These are phyloP conservation scores for Chalciporus sp. DNA, from an alignment of 1,284 basidiomycete species.

Conservation along the genomic window DNA sequence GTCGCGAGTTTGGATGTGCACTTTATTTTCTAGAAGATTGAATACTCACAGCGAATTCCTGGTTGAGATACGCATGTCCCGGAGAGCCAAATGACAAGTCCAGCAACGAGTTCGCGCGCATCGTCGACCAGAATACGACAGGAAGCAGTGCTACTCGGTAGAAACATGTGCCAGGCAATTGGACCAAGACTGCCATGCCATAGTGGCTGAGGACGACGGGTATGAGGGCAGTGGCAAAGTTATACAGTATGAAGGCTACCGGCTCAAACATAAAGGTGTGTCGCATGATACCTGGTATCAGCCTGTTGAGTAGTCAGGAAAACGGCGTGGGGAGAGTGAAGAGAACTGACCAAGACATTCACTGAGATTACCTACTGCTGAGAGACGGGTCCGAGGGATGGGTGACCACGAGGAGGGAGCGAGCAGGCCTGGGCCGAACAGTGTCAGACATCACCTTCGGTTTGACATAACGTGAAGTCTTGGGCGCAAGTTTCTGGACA, in stretches of 20 bases:
- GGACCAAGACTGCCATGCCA: constrained; percentile 34
- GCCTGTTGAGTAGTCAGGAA: constrained; percentile 9
- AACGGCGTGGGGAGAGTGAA: background rate
- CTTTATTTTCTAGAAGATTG: background rate
- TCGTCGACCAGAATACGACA: constrained; percentile 16
- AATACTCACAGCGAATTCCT: constrained; percentile 26
- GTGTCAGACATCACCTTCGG: too few species aligned
- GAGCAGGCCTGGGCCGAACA: too few species aligned
- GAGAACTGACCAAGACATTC: constrained; percentile 22
- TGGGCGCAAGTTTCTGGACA: too few species aligned
- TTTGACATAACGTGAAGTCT: too few species aligned
- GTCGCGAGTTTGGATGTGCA: background rate
- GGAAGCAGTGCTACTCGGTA: constrained; percentile 30
- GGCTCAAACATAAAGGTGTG: constrained; percentile 20
- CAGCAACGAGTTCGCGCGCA: constrained; percentile 16
- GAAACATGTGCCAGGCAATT: constrained; percentile 22
- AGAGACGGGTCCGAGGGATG: too few species aligned
- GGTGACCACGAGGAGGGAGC: too few species aligned
- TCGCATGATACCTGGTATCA: background rate
- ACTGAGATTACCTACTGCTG: background rate
- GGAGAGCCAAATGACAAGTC: constrained; percentile 25
- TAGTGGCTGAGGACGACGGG: constrained; percentile 23
- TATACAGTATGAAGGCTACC: constrained; percentile 20
- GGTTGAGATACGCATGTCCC: constrained; percentile 23
- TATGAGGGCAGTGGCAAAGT: constrained; percentile 21